Base-by-base conservation (phyloP, 208 protist genomes). In the Jaenimonas drosophilae region DNA sequence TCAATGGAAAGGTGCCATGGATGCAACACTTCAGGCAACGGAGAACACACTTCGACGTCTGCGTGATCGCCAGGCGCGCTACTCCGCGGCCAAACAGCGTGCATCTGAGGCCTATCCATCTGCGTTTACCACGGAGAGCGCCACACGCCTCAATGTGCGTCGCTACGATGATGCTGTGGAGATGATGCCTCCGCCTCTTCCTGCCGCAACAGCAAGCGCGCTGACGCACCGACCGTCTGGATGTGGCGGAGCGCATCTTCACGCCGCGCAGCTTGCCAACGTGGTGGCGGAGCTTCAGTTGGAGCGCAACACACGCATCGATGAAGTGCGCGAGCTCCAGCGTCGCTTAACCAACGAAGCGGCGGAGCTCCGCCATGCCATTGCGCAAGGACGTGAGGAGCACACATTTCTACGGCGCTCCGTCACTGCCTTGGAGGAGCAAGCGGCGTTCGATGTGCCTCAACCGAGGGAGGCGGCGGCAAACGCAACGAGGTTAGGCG, bases 241-340 rank as follows among this genome's bases (percentile, higher is more conserved):
- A n/a, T n/a, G n/a, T n/a, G n/a, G n/a, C n/a, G n/a, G n/a, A n/a
- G n/a, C n/a, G n/a, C n/a, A n/a, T n/a, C n/a, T n/a, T n/a, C n/a
- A n/a, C 37, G 11, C 6, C 19, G 37, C 66, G 0, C 62, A 80
- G 51, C 36, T 88, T 47, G 62, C 72, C 14, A 79, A 70, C 14
- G 64, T 65, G 16, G 19, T 71, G 23, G 51, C 70, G 23, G 77
- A 88, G 49, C 45, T 92, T 20, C 76, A 86, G 55, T 66, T 85
- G 25, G 83, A 88, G 65, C 71, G 73, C 23, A 54, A 52, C 5
- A 67, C 78, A n/a, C 77, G 78, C 39, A 59, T 52, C 0, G 68
- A 81, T 49, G 61, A 59, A 34, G 57, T 83, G 20, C 71, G 63
- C 14, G 74, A 84, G 24, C 39, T 88, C 41, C 43, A 64, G 12